Base-by-base conservation (phyloP, 1,139 yeast species). In the Candida frijolesensis region DNA sequence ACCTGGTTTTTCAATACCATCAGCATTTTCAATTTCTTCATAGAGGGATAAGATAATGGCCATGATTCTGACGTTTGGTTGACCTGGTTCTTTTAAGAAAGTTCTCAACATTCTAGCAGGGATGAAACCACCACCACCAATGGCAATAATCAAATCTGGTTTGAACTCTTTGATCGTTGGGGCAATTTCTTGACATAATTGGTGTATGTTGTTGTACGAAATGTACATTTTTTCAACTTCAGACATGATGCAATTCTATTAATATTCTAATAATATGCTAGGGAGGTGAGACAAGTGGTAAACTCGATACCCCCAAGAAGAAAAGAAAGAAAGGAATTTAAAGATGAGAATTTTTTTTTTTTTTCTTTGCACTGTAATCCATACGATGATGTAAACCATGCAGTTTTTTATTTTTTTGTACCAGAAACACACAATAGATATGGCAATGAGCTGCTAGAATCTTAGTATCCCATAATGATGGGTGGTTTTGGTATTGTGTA, bases 81-180 rank as follows among this genome's bases (percentile, higher is more conserved):
- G 81, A 52, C 96, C 96, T 49, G 87, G 88, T 57, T 85, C 85
- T 70, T 90, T 91, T 62, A 92, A 76, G 71, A 92, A 92, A 0
- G 97, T 85, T 68, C 98, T 83, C 62, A 92, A 81, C 73, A 92
- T 92, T 67, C 98, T 83, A 29, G 98, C 97, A 15, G 98, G 98
- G 55, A 92, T 92, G 70, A 92, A 88, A 5, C 98, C 98, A 62
- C 98, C 96, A 56, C 96, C 96, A 63, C 88, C 83, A 63, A 92
- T 89, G 60, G 97, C 97, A 55, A 92, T 85, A 71, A 92, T 90
- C 58, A 90, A 78, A 69, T 89, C 94, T 29, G 97, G 97, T 63
- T 85, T 82, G 68, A 82, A 85, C 44, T 75, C 78, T 67, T 87
- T 81, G 63, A 91, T 83, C 56, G 79, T 78, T 53, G 77, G 83